These are phyloP conservation scores for Noccaea bulbosa DNA, from an alignment of 345 rosid species.

Conservation along the genomic window DNA sequence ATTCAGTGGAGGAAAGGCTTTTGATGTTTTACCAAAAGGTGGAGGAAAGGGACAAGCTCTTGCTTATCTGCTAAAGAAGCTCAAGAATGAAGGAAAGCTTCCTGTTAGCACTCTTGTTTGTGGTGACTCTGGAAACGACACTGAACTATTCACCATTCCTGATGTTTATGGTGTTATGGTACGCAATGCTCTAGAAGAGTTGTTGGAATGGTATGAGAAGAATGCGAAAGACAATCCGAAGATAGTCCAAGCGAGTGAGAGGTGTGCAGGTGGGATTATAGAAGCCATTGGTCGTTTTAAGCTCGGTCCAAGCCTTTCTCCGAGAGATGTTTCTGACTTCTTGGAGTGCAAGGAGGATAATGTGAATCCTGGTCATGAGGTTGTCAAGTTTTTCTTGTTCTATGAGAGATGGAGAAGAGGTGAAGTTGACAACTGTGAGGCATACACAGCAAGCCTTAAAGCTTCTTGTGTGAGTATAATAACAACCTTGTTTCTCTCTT, in stretches of 20 bases:
- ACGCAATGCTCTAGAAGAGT: conserved; percentile 93
- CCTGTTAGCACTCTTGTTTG: conserved; percentile 86
- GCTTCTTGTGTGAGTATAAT: conserved; percentile 68
- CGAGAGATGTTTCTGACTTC: conserved; percentile 70
- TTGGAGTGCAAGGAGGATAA: conserved; percentile 37
- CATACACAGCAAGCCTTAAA: conserved; percentile 60
- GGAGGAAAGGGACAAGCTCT: conserved; percentile 99
- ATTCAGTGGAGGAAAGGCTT: conserved; percentile 89
- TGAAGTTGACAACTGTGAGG: conserved; percentile 71
- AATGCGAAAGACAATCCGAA: conserved; percentile 78
- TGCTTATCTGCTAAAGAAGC: conserved; percentile 78
- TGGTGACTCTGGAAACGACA: conserved; percentile 98
- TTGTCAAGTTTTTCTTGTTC: conserved; percentile 73
- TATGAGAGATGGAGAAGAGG: conserved; percentile 92
- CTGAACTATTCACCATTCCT: conserved; percentile 86
- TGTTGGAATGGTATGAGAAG: conserved; percentile 82
- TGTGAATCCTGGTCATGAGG: conserved; percentile 52
- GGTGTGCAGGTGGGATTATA: conserved; percentile 87
- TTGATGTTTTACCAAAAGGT: conserved; percentile 87
- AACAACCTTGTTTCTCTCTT: neutral
- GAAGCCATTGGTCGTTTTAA: conserved; percentile 88
- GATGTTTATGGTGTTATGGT: conserved; percentile 94
- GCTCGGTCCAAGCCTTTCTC: conserved; percentile 80
- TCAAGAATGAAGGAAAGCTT: conserved; percentile 64
- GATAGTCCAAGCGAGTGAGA: conserved; percentile 74